Base-by-base conservation (phyloP, 148 eudicot genomes). In the Simmondsia chinensis region DNA sequence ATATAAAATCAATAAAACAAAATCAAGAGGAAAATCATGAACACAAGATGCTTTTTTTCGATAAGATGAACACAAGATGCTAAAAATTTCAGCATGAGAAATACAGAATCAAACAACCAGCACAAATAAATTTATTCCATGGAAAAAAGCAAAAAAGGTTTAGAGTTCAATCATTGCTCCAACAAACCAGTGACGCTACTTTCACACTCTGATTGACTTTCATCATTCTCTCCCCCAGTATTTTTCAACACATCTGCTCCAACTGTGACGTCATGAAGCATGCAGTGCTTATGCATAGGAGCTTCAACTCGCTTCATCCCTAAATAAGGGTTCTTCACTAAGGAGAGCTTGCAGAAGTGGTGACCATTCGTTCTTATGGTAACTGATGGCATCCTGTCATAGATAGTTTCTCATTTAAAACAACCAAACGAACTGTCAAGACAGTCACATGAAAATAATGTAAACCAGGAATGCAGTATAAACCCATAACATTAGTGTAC, bases 301-400 rank as follows among this genome's bases (percentile, higher is more conserved):
- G 28, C 20, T 68, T 52, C 58, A 35, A 48, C 51, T 60, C 52
- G 64, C 33, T 49, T 69, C 48, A 34, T 33, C 39, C 29, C 21
- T 21, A 18, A 28, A 39, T 51, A 43, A 48, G 80, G 71, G 30
- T 48, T 70, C 58, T 68, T 72, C 20, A 83, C 76, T 39, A 83
- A 34, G 1, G 94, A 83, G 26, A 88, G 64, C 55, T 80, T 83
- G 75, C 97, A 88, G 37, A 83, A 83, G 68, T 77, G 86, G 55
- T 83, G 83, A 21, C 82, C 49, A 33, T 80, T 75, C 43, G 83
- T 78, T 50, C 59, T 63, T 37, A 88, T 63, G 36, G 80, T 63
- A 36, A 68, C 26, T 31, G 44, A 69, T 17, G 89, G 96, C 19
- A 24, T 68, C 73, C 94, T 83, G 80, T 52, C 27, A 28, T 43